Evolutionary conservation across 306 rosid genomes (phyloP).

Genomic region (Ziziphus jujuba): DNA sequence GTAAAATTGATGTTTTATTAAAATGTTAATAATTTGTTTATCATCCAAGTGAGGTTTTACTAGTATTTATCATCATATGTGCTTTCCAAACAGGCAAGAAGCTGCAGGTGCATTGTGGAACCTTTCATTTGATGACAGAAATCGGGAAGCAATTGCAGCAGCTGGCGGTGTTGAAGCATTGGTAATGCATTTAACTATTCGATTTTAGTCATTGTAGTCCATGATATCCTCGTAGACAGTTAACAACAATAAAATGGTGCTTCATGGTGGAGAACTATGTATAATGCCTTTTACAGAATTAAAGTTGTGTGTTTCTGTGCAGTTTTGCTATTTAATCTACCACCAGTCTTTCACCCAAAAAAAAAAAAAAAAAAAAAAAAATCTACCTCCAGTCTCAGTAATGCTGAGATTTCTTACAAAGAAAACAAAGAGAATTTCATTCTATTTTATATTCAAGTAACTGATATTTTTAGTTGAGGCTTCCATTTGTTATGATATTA

Average conservation of each 20-base stretch:
- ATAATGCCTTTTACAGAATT: conserved; percentile 1
- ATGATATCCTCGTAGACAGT: conserved; percentile 1
- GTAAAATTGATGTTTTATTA: no score
- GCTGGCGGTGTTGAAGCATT: conserved; percentile 98
- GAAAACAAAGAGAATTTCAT: no score
- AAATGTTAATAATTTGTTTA: not conserved
- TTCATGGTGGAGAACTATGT: conserved; percentile 2
- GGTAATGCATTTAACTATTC: conserved; percentile 50
- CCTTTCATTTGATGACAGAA: conserved; percentile 96
- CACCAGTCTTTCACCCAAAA: not conserved
- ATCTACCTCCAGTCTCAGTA: not conserved
- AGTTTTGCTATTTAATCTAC: not conserved
- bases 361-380: no score
- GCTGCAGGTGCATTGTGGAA: conserved; percentile 99
- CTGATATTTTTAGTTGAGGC: no score
- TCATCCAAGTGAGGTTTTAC: not conserved
- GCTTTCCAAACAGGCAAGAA: conserved; percentile 73
- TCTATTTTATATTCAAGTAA: no score
- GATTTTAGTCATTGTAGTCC: conserved; percentile 2
- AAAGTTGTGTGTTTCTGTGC: not conserved
- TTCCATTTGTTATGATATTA: no score
- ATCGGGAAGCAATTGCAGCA: conserved; percentile 96
- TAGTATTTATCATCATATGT: not conserved
- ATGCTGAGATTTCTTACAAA: no score
- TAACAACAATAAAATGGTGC: conserved; percentile 6